Conservation (phyloP, 2,329 filamentous ascomycete species). For the Aspergillus sp. region DNA sequence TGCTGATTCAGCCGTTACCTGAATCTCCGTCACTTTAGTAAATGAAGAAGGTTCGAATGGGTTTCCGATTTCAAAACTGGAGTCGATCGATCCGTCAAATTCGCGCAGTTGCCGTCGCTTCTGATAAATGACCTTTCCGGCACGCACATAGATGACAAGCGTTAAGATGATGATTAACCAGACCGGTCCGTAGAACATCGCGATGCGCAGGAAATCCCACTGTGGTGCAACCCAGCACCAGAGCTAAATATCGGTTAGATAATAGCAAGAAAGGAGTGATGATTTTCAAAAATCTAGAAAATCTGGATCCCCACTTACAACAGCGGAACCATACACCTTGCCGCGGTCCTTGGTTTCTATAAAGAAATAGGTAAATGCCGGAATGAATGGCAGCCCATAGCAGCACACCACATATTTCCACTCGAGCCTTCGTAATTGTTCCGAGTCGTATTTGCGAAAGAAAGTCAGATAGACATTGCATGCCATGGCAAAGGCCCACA, state of each 20-base stretch:
- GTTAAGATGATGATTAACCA: constrained; percentile 38
- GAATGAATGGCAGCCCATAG: constrained; percentile 66
- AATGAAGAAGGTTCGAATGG: constrained; percentile 29
- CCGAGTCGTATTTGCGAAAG: constrained; percentile 63
- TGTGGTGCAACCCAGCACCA: constrained; percentile 71
- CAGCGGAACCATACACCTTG: constrained; percentile 66
- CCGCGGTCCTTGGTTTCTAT: constrained; percentile 48
- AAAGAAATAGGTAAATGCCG: constrained; percentile 62
- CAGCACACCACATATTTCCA: constrained; percentile 62
- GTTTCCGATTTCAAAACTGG: constrained; percentile 39
- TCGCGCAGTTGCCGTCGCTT: constrained; percentile 57
- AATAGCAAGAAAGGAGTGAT: too few species aligned
- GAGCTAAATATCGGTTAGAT: constrained; percentile 37
- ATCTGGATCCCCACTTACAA: constrained; percentile 31
- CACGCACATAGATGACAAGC: constrained; percentile 34
- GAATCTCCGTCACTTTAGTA: constrained; percentile 59
- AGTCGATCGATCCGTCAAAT: constrained; percentile 44
- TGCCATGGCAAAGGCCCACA: constrained; percentile 77
- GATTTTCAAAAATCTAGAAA: background rate
- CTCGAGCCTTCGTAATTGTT: constrained; percentile 60
- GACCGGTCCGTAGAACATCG: constrained; percentile 58
- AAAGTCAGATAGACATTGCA: constrained; percentile 78
- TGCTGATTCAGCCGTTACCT: constrained; percentile 50
- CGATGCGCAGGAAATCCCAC: constrained; percentile 67
- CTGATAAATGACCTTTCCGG: constrained; percentile 35